phyloP scores from a whole-genome alignment of 352 stramenopile species.

The Pythium coloratum region DNA sequence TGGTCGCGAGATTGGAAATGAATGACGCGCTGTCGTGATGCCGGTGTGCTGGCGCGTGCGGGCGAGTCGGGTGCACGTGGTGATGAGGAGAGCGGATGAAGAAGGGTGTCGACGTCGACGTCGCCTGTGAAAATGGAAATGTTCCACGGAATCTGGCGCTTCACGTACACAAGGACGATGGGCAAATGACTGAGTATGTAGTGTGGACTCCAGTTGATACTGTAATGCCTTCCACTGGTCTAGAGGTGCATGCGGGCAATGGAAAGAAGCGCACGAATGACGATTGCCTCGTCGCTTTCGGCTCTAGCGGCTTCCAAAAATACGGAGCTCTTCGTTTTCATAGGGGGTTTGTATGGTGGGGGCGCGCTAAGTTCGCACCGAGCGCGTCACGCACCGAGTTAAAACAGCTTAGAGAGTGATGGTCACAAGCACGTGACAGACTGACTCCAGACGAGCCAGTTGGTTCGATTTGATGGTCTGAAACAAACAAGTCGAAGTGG shows the following conservation, averaged over 20 bases:
- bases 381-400: slow-evolving; percentile 21
- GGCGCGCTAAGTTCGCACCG: slow-evolving; percentile 18
- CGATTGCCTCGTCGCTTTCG: slow-evolving; percentile 30
- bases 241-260: not conserved
- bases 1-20: not conserved
- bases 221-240: too few relatives aligned
- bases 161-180: not conserved
- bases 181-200: not conserved
- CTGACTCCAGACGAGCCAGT: not conserved
- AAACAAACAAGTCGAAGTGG: not conserved
- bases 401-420: slow-evolving; percentile 14
- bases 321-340: not conserved
- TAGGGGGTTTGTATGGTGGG: slow-evolving; percentile 11
- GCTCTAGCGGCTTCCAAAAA: slow-evolving; percentile 17
- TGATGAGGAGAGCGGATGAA: not conserved
- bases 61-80: too few relatives aligned
- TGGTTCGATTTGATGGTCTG: slow-evolving; percentile 1
- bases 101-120: slow-evolving; percentile 15
- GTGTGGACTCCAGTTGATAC: too few relatives aligned
- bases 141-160: slow-evolving; percentile 18
- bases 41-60: not conserved
- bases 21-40: slow-evolving; percentile 14
- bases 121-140: not conserved
- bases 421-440: slow-evolving; percentile 5
- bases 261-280: slow-evolving; percentile 19